Conservation (phyloP, 106 monocot species). For the Allium sativum region DNA sequence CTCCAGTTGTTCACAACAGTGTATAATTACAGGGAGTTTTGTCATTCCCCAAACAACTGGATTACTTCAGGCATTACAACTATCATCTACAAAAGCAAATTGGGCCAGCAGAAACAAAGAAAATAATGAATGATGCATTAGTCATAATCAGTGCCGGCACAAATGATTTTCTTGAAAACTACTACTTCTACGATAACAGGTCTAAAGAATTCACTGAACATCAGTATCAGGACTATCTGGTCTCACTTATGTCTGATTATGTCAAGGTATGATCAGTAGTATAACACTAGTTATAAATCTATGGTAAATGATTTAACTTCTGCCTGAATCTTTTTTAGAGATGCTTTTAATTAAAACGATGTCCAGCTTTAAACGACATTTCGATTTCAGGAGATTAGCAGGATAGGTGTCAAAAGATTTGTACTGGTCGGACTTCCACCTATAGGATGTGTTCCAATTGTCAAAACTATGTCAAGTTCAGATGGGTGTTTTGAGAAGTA, state of each 20-base stretch:
- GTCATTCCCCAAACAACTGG: slow-evolving; percentile 23
- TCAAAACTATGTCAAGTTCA: slow-evolving; percentile 11
- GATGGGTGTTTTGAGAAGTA: slow-evolving; percentile 10
- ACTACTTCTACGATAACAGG: slow-evolving; percentile 13
- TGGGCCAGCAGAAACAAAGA: slow-evolving; percentile 17
- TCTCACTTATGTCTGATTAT: slow-evolving; percentile 14
- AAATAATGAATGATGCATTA: slow-evolving; percentile 18
- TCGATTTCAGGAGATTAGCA: slow-evolving; percentile 21
- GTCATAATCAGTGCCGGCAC: slow-evolving; percentile 39
- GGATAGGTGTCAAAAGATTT: slow-evolving; percentile 20
- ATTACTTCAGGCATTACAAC: slow-evolving; percentile 37
- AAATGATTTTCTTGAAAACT: slow-evolving; percentile 31
- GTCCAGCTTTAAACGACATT: neutral
- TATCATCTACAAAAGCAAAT: slow-evolving; percentile 8
- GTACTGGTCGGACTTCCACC: slow-evolving; percentile 28
- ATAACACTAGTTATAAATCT: too few species aligned
- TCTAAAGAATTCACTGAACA: slow-evolving; percentile 20
- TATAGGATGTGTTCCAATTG: slow-evolving; percentile 38
- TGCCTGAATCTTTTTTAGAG: too few species aligned
- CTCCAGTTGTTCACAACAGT: too few species aligned
- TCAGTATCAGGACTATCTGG: slow-evolving; percentile 24
- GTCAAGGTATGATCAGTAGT: slow-evolving; percentile 18
- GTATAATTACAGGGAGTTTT: slow-evolving; percentile 19
- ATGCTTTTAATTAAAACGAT: neutral
- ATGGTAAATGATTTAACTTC: too few species aligned